Evolutionary conservation across 1,284 basidiomycete genomes (phyloP), one percentile per base, ranked within the genome.

Genomic region (Rhizoctonia solani): DNA sequence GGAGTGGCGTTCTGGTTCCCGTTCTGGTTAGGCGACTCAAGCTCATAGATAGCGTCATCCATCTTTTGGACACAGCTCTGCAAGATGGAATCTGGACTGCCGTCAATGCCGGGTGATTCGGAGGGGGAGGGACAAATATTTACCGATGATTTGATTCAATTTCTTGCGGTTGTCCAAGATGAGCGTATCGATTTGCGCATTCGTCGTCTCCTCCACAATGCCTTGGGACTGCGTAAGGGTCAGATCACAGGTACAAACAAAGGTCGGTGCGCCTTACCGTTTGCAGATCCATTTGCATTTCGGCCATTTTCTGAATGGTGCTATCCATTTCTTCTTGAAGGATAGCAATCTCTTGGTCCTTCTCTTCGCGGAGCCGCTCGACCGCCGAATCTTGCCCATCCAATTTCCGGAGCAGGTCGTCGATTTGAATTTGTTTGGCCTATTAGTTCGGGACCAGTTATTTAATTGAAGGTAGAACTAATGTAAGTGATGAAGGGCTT

Each of bases 121-220:
- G 44, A n/a, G 34, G 34, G 54, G 21, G 16, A 53, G 66, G 59
- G 46, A 16, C 21, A 16, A 39, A 46, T 19, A 76, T 80, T 21
- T 41, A 91, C 90, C 94, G 75, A 99, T 98, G 77, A 99, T 97
- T 73, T 94, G 87, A 78, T 99, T 99, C 74, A 99, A 83, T 80
- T 98, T 97, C 83, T 98, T 98, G 76, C 94, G 86, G 76, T 98
- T 93, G 77, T 99, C 97, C 69, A 99, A 82, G 72, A 99, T 97
- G 72, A 99, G 84, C 0, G 90, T 97, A 77, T 99, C 96, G 74
- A 99, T 95, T 77, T 98, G 94, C 13, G 93, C 92, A 75, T 95
- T 93, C 69, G 93, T 93, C 0, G 95, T 92, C 72, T 93, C 89
- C 72, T 94, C 93, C 27, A 87, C 87, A 47, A 93, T 82, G 68